Conservation (phyloP, 257 asterid genomes). For the Scutellaria barbata region DNA sequence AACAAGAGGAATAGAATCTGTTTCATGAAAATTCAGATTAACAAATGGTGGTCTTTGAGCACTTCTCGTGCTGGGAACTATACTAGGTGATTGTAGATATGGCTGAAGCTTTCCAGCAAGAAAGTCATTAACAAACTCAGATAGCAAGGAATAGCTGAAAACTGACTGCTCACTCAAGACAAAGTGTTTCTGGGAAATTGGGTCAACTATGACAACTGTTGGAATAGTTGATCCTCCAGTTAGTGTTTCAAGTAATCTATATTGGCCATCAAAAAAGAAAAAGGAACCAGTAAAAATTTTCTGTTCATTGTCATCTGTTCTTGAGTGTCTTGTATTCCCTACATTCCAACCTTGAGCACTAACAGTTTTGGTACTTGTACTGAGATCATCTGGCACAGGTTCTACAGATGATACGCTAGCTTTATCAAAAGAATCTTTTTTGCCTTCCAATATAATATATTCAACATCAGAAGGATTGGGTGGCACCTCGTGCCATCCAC, state of each 20-base stretch:
- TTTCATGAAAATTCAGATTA: constrained; percentile 88
- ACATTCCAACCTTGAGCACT: constrained; percentile 40
- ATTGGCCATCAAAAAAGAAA: constrained; percentile 75
- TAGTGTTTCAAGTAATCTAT: constrained; percentile 76
- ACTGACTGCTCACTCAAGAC: constrained; percentile 53
- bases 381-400: constrained; percentile 31
- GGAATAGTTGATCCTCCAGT: constrained; percentile 75
- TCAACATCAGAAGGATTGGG: constrained; percentile 44
- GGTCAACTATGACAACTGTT: constrained; percentile 75
- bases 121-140: constrained; percentile 60
- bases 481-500: constrained; percentile 36
- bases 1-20: constrained; percentile 74
- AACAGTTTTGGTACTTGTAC: constrained; percentile 39
- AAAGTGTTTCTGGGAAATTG: constrained; percentile 60
- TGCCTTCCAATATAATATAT: constrained; percentile 39
- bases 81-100: constrained; percentile 62
- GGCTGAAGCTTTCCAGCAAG: constrained; percentile 73
- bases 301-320: constrained; percentile 44
- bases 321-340: constrained; percentile 38
- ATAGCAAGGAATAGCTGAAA: constrained; percentile 56
- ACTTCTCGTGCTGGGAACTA: constrained; percentile 53
- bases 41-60: constrained; percentile 84
- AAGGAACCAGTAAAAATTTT: constrained; percentile 56
- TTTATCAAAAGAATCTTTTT: constrained; percentile 41
- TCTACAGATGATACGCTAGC: constrained; percentile 42